These are phyloP conservation scores for Torrubiellomyces zombiae DNA, from an alignment of 2,329 filamentous ascomycete genomes.

Conservation along the genomic window DNA sequence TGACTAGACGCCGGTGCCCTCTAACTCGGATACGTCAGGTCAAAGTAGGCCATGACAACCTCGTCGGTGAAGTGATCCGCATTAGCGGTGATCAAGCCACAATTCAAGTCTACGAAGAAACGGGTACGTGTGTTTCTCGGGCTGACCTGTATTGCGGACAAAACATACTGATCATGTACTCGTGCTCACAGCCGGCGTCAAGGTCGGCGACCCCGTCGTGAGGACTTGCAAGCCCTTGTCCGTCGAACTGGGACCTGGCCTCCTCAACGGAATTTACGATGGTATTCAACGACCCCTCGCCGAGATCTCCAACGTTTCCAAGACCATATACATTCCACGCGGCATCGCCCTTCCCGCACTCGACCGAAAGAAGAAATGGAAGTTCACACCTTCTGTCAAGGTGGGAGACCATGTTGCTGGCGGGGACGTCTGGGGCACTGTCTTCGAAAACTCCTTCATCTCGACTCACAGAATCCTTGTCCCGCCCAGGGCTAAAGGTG, in stretches of 20 bases:
- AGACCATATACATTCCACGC: conserved; percentile 94
- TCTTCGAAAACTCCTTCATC: conserved; percentile 92
- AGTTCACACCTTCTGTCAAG: conserved; percentile 81
- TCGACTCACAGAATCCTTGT: conserved; percentile 86
- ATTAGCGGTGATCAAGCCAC: conserved; percentile 92
- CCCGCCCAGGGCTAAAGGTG: conserved; percentile 77
- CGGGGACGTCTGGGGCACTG: conserved; percentile 87
- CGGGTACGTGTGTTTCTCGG: conserved; percentile 41
- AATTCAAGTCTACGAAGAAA: conserved; percentile 98
- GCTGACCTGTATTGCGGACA: neutral
- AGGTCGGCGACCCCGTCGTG: conserved; percentile 79
- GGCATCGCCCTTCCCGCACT: conserved; percentile 79
- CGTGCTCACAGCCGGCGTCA: conserved; percentile 58
- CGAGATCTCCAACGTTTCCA: conserved; percentile 58
- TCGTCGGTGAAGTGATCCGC: conserved; percentile 95
- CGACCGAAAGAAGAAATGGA: conserved; percentile 87
- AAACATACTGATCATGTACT: conserved; percentile 2
- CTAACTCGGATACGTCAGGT: too few species aligned
- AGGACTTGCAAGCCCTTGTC: conserved; percentile 92
- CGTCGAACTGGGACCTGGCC: conserved; percentile 87
- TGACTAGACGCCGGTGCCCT: too few species aligned
- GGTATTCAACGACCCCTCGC: conserved; percentile 92
- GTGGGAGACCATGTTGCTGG: conserved; percentile 94
- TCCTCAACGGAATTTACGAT: conserved; percentile 99
- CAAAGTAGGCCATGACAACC: conserved; percentile 76